phyloP scores from a whole-genome alignment of 495 filamentous ascomycete genomes.

The Penicillium riverlandense region DNA sequence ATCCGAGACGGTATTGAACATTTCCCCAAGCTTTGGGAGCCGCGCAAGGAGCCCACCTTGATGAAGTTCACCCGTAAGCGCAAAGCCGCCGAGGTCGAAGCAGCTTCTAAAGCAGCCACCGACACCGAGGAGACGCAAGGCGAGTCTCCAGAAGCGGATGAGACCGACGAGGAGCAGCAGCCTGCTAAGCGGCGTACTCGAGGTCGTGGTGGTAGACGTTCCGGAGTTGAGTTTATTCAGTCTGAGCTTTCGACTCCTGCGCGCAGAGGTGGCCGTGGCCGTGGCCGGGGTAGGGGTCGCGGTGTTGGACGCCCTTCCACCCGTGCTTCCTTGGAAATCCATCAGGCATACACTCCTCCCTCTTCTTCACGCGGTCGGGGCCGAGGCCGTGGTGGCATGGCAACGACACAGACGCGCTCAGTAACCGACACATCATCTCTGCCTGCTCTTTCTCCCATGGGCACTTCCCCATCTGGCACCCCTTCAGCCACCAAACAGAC shows the following conservation, averaged over 20 bases:
- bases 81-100: slow-evolving; percentile 35
- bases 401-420: slow-evolving; percentile 2
- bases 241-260: slow-evolving; percentile 9
- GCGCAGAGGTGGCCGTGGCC: slow-evolving; percentile 33
- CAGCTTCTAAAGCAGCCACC: slow-evolving; percentile 12
- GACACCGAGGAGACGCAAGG: slow-evolving; percentile 23
- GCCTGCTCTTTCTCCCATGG: slow-evolving; percentile 6
- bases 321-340: slow-evolving; percentile 18
- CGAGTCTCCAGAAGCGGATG: slow-evolving; percentile 20
- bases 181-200: slow-evolving; percentile 30
- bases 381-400: slow-evolving; percentile 13
- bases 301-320: slow-evolving; percentile 31
- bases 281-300: slow-evolving; percentile 48
- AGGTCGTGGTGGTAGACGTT: slow-evolving; percentile 19
- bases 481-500: not conserved
- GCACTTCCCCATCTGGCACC: slow-evolving; percentile 1
- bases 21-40: slow-evolving; percentile 36
- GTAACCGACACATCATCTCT: slow-evolving; percentile 1
- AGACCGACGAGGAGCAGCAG: slow-evolving; percentile 23
- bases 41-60: slow-evolving; percentile 45
- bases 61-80: slow-evolving; percentile 42
- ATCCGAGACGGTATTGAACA: slow-evolving; percentile 26
- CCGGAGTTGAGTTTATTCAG: slow-evolving; percentile 18
- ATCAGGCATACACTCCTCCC: slow-evolving; percentile 3
- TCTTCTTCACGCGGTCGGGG: slow-evolving; percentile 17